Conservation (phyloP, 345 rosid genomes). For the Corchorus olitorius region DNA sequence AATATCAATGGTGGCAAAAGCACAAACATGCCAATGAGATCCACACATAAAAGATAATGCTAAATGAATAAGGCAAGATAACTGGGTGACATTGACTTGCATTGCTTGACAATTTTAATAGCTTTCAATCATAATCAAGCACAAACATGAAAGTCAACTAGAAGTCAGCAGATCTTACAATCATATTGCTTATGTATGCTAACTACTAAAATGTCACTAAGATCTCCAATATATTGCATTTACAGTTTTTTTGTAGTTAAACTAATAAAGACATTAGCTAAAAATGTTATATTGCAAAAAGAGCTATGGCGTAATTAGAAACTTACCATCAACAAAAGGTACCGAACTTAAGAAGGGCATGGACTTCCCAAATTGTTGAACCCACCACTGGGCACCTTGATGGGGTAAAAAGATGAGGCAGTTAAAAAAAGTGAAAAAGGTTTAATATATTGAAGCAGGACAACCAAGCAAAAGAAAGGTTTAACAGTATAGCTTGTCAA, state of each 20-base stretch:
- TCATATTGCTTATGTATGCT: not conserved
- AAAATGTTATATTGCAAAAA: not conserved
- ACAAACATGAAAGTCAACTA: not conserved
- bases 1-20: not conserved
- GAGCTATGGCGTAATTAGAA: not conserved
- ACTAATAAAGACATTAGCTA: not conserved
- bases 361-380: constrained; percentile 62
- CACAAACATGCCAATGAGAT: not conserved
- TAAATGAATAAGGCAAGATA: too few relatives aligned
- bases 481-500: not conserved
- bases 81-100: too few relatives aligned
- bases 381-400: constrained; percentile 98
- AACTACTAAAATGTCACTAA: constrained; percentile 1
- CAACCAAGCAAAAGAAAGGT: constrained; percentile 11
- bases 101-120: not conserved
- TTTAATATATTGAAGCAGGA: not conserved
- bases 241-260: not conserved
- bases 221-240: not conserved
- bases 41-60: not conserved
- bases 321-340: constrained; percentile 69
- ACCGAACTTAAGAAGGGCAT: constrained; percentile 79
- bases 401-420: not conserved
- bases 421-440: constrained; percentile 9
- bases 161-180: not conserved
- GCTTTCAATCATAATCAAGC: not conserved